Base-by-base conservation (phyloP, 2,329 filamentous ascomycete genomes). In the Sporothrix luriei region DNA sequence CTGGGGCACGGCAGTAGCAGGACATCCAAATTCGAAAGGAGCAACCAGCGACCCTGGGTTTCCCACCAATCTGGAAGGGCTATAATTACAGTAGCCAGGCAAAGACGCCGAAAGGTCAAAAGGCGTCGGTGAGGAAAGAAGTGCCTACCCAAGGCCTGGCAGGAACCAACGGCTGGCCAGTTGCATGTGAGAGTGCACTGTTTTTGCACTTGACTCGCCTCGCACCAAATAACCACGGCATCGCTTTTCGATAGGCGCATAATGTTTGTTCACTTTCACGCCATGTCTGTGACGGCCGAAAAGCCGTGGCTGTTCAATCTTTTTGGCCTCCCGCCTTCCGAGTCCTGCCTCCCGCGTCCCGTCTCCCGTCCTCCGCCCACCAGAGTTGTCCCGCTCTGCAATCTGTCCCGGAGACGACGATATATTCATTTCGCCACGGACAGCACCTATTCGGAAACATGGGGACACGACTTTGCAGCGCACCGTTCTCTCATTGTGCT, bases 41-140 rank as follows among this genome's bases (percentile, higher is more conserved):
- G 55, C 55, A 29, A 59, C 55, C 19, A 59, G 55, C 55, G 55
- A 59, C 55, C 19, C 7, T 11, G 54, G 14, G 29, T 57, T 7
- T 11, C 24, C 14, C 29, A 16, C 29, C 29, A 57, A 57, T 38
- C 29, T 21, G 33, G 55, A 19, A 59, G 55, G 55, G 33, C 55
- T 9, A 59, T 43, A n/a, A n/a, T n/a, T n/a, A 19, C 24, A 33
- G 16, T 10, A 4, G 38, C 9, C 49, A 52, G n/a, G 7, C 49
- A 52, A 52, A 13, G 49, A 21, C 49, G 49, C 26, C 21, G n/a
- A n/a, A n/a, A n/a, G n/a, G n/a, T n/a, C n/a, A n/a, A 51, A 51
- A 24, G 14, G 11, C 21, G 4, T 14, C 6, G n/a, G 43, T 11
- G 19, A 21, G 13, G 33, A 13, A 40, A 61, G 43, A 38, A 40